Base-by-base conservation (phyloP, 129 eudicot species). In the Mikania micrantha region DNA sequence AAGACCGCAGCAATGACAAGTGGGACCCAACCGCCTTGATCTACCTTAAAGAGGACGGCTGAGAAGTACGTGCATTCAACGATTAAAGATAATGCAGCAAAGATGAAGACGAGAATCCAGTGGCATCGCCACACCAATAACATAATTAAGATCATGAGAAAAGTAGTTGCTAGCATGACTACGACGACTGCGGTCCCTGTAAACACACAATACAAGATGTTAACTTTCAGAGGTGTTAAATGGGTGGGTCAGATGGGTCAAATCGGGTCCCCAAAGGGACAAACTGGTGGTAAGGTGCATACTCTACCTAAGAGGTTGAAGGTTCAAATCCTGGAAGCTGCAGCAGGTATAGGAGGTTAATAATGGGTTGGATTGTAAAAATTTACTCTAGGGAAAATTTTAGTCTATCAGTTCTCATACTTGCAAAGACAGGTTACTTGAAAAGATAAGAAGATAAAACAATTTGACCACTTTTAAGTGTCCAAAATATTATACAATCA, bases 11-110 rank as follows among this genome's bases (percentile, higher is more conserved):
- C 87, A 6, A 93, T 86, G 58, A 86, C 96, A 3, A 93, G 95
- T 17, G 98, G 98, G 74, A 88, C 96, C 98, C 98, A 93, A 13
- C 98, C 98, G 1, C 98, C 98, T 71, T 93, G 96, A 53, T 82
- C 81, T 1, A 93, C 38, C 72, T 93, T 93, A 70, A 93, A 81
- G 8, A 88, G 85, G 24, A 88, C 96, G 1, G 96, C 95, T 4
- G 98, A 93, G 77, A 93, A 88, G 81, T 93, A 93, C 6, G 86
- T 84, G 22, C 81, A 75, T 67, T 93, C 98, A 17, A 93, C 85
- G 27, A 79, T 47, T 25, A 88, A 84, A 39, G 96, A 88, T 27
- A 86, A 67, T 52, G 73, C 61, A 0, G 95, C 80, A 80, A 93
- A 93, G 44, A 84, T 53, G 10, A 88, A 47, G 70, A 88, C 98